Percentiles rank a stretch among this genome's conserved stretches.
Conservation (phyloP, 441 rosid species). For the Arabidopsis hybrid region DNA sequence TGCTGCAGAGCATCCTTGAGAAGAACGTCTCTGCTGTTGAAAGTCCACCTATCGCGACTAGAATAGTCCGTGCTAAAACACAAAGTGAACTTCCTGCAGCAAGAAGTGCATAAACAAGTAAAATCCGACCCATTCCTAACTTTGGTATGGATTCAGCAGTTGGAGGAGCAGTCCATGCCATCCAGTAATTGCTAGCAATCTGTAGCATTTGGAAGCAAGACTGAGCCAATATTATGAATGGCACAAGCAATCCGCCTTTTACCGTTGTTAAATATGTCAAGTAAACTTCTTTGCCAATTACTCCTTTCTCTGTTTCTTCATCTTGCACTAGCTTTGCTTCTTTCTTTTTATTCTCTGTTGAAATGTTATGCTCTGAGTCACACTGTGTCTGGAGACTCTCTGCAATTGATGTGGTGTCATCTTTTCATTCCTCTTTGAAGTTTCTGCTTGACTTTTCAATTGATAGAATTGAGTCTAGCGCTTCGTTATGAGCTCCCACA, state of each 20-base stretch:
- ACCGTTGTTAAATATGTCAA: slow-evolving; percentile 79
- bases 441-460: slow-evolving; percentile 67
- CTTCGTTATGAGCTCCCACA: slow-evolving; percentile 93
- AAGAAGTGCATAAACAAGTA: slow-evolving; percentile 76
- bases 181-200: slow-evolving; percentile 95
- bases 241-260: slow-evolving; percentile 84
- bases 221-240: slow-evolving; percentile 88
- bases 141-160: slow-evolving; percentile 61
- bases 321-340: slow-evolving; percentile 91
- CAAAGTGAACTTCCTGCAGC: slow-evolving; percentile 79
- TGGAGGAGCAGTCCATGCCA: slow-evolving; percentile 95
- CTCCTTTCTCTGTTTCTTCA: slow-evolving; percentile 95
- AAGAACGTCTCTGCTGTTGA: slow-evolving; percentile 85
- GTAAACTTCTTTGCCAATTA: slow-evolving; percentile 91
- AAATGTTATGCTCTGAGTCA: slow-evolving; percentile 63
- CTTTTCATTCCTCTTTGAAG: slow-evolving; percentile 52
- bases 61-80: slow-evolving; percentile 74
- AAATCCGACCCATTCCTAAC: slow-evolving; percentile 61
- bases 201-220: slow-evolving; percentile 84
- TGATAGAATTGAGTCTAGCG: slow-evolving; percentile 74
- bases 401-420: slow-evolving; percentile 51
- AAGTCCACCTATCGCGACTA: slow-evolving; percentile 77
- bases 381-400: slow-evolving; percentile 50
- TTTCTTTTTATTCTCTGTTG: slow-evolving; percentile 63
- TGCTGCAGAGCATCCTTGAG: slow-evolving; percentile 78